phyloP scores from a whole-genome alignment of 805 yeast species.

The Kazachstania viticola region DNA sequence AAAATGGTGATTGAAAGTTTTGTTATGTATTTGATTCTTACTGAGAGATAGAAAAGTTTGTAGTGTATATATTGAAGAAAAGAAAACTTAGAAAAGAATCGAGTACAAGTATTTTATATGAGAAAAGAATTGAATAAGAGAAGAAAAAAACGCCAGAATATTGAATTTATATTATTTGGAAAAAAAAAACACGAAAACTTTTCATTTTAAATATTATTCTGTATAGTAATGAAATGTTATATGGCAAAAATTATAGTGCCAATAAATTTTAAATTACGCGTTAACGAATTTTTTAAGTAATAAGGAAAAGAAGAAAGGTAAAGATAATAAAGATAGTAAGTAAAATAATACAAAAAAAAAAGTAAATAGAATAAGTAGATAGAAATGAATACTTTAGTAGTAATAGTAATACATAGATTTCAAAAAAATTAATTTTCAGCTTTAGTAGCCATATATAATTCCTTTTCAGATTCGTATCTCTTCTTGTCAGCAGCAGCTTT shows the following conservation, averaged over 20 bases:
- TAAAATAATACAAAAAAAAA: not conserved
- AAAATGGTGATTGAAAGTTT: not conserved
- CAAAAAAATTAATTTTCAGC: conserved; percentile 6
- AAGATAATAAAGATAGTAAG: not conserved
- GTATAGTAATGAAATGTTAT: not conserved
- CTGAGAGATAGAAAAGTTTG: not conserved
- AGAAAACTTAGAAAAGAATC: too few relatives aligned
- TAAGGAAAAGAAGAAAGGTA: not conserved
- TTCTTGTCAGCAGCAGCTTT: conserved; percentile 95
- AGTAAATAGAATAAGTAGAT: not conserved
- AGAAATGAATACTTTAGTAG: not conserved
- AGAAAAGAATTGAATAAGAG: too few relatives aligned
- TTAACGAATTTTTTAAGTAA: not conserved
- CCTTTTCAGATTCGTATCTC: conserved; percentile 94
- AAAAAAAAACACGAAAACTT: too few relatives aligned
- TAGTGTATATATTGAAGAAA: too few relatives aligned
- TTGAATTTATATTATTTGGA: too few relatives aligned
- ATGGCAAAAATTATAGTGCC: not conserved
- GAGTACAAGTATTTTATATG: too few relatives aligned
- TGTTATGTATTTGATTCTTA: not conserved
- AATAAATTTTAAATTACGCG: not conserved
- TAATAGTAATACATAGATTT: too few relatives aligned
- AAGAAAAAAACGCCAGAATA: too few relatives aligned
- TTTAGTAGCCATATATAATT: conserved; percentile 51
- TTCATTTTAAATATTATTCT: too few relatives aligned